phyloP scores from a whole-genome alignment of 768 basidiomycete species.

The Imleria badia region DNA sequence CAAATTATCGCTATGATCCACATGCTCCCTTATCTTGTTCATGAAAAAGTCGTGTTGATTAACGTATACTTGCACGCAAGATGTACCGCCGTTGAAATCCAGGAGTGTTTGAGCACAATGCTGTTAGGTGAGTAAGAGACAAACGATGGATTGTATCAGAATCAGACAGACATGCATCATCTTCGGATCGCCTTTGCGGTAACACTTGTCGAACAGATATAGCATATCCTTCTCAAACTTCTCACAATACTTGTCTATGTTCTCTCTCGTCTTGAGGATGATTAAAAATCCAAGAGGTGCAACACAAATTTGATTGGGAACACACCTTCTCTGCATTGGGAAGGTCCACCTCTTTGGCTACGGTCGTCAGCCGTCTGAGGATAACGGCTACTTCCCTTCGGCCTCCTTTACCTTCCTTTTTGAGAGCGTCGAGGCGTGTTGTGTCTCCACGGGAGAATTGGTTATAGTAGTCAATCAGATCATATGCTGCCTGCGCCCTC shows the following conservation, averaged over 20 bases:
- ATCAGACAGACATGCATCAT: slow-evolving; percentile 87
- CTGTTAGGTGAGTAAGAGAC: slow-evolving; percentile 42
- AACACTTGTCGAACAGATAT: slow-evolving; percentile 91
- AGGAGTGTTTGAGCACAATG: slow-evolving; percentile 96
- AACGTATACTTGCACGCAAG: slow-evolving; percentile 97
- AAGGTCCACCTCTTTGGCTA: slow-evolving; percentile 92
- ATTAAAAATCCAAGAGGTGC: background rate
- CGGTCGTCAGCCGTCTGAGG: slow-evolving; percentile 76
- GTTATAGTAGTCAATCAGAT: slow-evolving; percentile 92
- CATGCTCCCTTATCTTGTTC: slow-evolving; percentile 75
- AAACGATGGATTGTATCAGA: slow-evolving; percentile 14
- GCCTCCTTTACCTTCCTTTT: slow-evolving; percentile 88
- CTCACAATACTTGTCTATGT: slow-evolving; percentile 96
- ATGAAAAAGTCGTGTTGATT: slow-evolving; percentile 99
- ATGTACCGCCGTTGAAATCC: slow-evolving; percentile 96
- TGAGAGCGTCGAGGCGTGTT: slow-evolving; percentile 66
- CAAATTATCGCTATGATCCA: slow-evolving; percentile 52
- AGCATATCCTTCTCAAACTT: slow-evolving; percentile 99
- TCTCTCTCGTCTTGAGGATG: slow-evolving; percentile 70
- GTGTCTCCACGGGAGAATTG: slow-evolving; percentile 86
- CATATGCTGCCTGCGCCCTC: slow-evolving; percentile 90
- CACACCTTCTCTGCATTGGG: slow-evolving; percentile 77
- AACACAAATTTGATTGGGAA: background rate
- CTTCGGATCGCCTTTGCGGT: slow-evolving; percentile 95
- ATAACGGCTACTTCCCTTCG: slow-evolving; percentile 86